Base-by-base conservation (phyloP, 2,329 filamentous ascomycete genomes). In the Colletotrichum shisoi region DNA sequence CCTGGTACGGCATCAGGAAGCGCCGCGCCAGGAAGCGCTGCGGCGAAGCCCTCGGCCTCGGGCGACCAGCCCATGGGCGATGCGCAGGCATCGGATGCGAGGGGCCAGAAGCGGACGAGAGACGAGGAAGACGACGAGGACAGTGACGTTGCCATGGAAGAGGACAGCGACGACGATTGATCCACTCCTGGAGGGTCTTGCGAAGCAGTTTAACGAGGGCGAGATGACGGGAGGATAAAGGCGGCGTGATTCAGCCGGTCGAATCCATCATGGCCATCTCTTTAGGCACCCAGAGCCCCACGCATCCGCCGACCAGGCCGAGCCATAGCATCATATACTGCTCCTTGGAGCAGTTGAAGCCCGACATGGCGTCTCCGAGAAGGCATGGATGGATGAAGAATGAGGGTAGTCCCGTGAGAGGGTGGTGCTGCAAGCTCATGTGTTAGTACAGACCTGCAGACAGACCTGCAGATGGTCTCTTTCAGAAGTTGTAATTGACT, bases 371-470 rank as follows among this genome's bases (percentile, higher is more conserved):
- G 71, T 94, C 90, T 63, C 91, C 91, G 9, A 95, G 91, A 76
- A 92, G 87, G 79, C 95, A 98, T 27, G 95, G 94, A 80, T 99
- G 95, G 72, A 98, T 85, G 78, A 97, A 97, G 78, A 94, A 97
- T 57, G 88, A 87, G 46, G 93, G 92, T 66, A 89, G 78, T 60
- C 90, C 91, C 65, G 89, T 92, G 67, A 91, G 79, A 59, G 95
- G 94, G 83, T 98, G 93, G 78, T 96, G 89, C 88, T 94, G 79
- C 76, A 73, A 71, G 63, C 24, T 69, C 72, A 73, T 60, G 39
- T 60, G 70, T 73, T 71, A 73, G 72, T 71, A 65, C 69, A 72
- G 68, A 62, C 63, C 69, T 67, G 53, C 68, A 61, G 48, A 65
- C 69, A 72, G 68, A 62, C 63, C 69, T 67, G 53, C 68, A 61